Evolutionary conservation across 2,329 filamentous ascomycete species (phyloP).

Genomic region (Aspergillus felis): DNA sequence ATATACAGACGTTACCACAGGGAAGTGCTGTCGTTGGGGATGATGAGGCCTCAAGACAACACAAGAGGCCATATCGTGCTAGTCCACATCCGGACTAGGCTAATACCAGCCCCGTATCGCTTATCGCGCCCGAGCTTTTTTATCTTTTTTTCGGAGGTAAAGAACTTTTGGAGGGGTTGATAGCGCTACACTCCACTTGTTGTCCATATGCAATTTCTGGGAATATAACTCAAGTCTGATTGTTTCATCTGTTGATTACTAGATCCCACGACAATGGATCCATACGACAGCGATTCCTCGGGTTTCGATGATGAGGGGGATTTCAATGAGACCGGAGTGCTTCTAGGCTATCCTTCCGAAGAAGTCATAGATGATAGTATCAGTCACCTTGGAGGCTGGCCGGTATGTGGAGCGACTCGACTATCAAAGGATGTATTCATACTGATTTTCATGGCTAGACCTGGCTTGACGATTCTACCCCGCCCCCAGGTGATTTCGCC

Average conservation of each 20-base stretch:
- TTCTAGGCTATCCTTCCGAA: conserved; percentile 82
- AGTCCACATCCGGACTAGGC: conserved; percentile 7
- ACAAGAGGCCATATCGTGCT: neutral
- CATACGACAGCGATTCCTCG: conserved; percentile 85
- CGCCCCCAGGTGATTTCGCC: conserved; percentile 72
- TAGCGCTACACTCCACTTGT: neutral
- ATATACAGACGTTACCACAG: neutral
- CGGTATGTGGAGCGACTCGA: conserved; percentile 57
- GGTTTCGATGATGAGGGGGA: conserved; percentile 58
- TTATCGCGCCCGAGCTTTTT: conserved; percentile 16
- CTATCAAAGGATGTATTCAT: neutral
- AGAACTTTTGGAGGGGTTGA: neutral
- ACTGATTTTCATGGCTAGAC: conserved; percentile 50
- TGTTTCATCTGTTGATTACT: neutral
- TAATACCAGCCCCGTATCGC: conserved; percentile 12
- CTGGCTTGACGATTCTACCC: conserved; percentile 71
- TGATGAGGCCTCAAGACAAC: neutral
- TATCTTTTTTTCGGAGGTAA: conserved; percentile 6
- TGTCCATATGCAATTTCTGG: neutral
- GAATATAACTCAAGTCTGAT: neutral
- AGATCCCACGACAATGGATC: conserved; percentile 53
- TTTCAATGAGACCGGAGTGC: conserved; percentile 66
- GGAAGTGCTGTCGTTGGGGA: neutral
- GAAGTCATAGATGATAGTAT: conserved; percentile 76
- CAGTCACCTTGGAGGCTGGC: conserved; percentile 81